A percentile compares a stretch with the other conserved stretches of the same genome.
Evolutionary conservation across 306 rosid genomes (phyloP).

Genomic region (Cicer cuneatum): DNA sequence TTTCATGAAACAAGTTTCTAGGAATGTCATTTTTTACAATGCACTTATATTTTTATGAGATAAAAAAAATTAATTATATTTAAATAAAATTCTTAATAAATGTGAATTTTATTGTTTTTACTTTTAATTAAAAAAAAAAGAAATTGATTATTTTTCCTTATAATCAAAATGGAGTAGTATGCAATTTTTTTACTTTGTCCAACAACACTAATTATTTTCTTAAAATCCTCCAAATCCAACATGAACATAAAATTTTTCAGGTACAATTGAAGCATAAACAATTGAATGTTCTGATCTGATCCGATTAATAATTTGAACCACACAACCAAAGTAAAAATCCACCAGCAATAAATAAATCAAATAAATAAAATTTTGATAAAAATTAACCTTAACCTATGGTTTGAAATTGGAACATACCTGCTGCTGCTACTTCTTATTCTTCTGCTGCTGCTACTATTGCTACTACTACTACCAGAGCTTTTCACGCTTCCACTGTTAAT

Average conservation of each 20-base stretch:
- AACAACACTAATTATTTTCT: neutral
- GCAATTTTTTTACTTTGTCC: too few relatives aligned
- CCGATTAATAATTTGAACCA: neutral
- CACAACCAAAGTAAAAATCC: neutral
- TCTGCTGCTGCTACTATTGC: constrained; percentile 50
- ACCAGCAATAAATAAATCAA: neutral
- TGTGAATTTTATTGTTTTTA: too few relatives aligned
- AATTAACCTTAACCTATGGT: neutral
- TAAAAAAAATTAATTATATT: too few relatives aligned
- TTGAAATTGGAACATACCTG: constrained; percentile 56
- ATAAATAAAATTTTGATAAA: neutral
- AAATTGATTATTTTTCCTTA: too few relatives aligned
- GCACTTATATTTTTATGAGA: too few relatives aligned
- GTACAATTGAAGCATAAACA: neutral
- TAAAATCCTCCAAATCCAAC: neutral
- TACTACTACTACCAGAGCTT: constrained; percentile 68
- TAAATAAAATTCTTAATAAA: too few relatives aligned
- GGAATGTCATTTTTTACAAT: too few relatives aligned
- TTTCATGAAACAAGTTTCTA: too few relatives aligned
- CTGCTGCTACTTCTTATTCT: constrained; percentile 55
- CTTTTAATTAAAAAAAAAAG: too few relatives aligned
- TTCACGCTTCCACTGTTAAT: constrained; percentile 61
- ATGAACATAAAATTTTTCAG: neutral
- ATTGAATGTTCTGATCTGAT: neutral
- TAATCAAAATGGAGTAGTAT: too few relatives aligned